Base-by-base conservation (phyloP, 176 grass and related monocot genomes). In the Themeda triandra region DNA sequence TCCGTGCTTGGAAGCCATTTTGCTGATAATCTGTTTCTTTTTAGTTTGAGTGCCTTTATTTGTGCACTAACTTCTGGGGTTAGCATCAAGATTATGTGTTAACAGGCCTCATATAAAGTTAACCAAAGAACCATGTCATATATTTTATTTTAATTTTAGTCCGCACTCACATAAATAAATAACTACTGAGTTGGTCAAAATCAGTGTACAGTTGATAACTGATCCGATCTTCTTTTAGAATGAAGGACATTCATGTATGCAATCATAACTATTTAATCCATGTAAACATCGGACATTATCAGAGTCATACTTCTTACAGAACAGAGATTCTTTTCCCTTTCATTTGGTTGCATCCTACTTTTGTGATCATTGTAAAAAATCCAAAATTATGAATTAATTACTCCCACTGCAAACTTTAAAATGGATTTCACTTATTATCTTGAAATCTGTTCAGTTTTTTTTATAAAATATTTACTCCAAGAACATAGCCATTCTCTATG, bases 1-100 rank as follows among this genome's bases (percentile, higher is more conserved):
- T 78, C 66, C 67, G 63, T 41, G 71, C 75, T 75, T 89, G 51
- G 69, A 68, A 32, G 23, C 8, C 75, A 87, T 21, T 83, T 80
- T 82, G 28, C 12, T 74, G 4, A 89, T 65, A 53, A 67, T 84
- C 73, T 87, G 29, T 4, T 81, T 23, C 8, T 85, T 40, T 27
- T 69, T 31, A 51, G 29, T 41, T 85, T 42, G 4, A 69, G 19
- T 71, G 66, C 27, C 23, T 77, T 82, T 66, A 65, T 13, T 83
- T 79, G 28, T 62, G 29, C 32, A 35, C 4, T 66, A 82, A 78
- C 36, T 73, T 83, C 4, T 72, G 56, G 13, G 13, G 70, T 19
- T 56, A 29, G 19, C 65, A 86, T 28, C 58, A 77, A 77, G n/a
- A 72, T 36, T 77, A 64, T 79, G 70, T 66, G 23, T 86, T 78